Conservation (phyloP, 2,329 filamentous ascomycete species). For the Stachybotrys chlorohalonatus region DNA sequence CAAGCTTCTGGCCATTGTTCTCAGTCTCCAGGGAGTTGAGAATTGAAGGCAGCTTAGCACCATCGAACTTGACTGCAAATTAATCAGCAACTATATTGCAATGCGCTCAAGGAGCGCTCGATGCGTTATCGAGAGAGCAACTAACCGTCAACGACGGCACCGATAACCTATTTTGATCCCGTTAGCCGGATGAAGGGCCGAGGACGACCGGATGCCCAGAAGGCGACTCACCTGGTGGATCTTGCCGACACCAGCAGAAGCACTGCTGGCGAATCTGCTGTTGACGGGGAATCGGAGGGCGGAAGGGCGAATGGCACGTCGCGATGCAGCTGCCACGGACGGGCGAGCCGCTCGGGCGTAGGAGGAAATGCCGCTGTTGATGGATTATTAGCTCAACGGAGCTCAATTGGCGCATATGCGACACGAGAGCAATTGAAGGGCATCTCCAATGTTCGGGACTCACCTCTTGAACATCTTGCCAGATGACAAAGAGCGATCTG, state of each 20-base stretch:
- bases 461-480: slow-evolving; percentile 79
- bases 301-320: slow-evolving; percentile 49
- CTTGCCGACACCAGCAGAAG: slow-evolving; percentile 53
- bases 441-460: slow-evolving; percentile 29
- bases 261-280: slow-evolving; percentile 51
- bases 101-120: slow-evolving; percentile 3
- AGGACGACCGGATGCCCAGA: slow-evolving; percentile 12
- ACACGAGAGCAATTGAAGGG: slow-evolving; percentile 15
- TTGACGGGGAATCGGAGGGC: slow-evolving; percentile 44
- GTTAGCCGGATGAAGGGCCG: slow-evolving; percentile 16
- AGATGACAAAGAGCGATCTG: slow-evolving; percentile 58
- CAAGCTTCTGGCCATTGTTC: slow-evolving; percentile 89
- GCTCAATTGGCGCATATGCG: slow-evolving; percentile 32
- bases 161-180: slow-evolving; percentile 76
- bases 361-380: slow-evolving; percentile 56
- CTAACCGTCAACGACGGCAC: slow-evolving; percentile 97
- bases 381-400: slow-evolving; percentile 36
- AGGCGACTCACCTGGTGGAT: slow-evolving; percentile 52
- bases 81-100: slow-evolving; percentile 13
- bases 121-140: slow-evolving; percentile 16
- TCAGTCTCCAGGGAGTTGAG: slow-evolving; percentile 90
- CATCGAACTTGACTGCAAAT: slow-evolving; percentile 85
- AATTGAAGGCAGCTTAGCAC: slow-evolving; percentile 88
- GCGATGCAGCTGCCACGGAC: slow-evolving; percentile 47
- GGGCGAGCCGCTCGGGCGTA: slow-evolving; percentile 54